A percentile compares a stretch with the other conserved stretches of the same genome.
phyloP scores from a whole-genome alignment of 2,329 filamentous ascomycete genomes.

The Scedosporium minutisporum region DNA sequence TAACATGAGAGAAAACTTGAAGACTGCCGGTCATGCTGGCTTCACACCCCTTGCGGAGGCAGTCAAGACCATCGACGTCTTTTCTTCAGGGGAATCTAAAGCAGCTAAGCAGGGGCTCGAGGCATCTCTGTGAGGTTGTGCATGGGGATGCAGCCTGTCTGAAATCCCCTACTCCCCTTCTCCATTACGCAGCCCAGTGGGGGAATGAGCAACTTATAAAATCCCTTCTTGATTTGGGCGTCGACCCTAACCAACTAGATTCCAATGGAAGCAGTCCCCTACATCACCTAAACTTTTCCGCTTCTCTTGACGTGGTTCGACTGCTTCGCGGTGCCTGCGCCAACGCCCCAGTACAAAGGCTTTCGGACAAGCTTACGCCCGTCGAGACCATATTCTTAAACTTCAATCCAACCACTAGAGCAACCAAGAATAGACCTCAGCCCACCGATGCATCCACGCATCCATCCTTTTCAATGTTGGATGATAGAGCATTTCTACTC shows the following conservation, averaged over 20 bases:
- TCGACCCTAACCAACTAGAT: slow-evolving; percentile 1
- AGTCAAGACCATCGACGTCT: slow-evolving; percentile 10
- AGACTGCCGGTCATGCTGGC: slow-evolving; percentile 11
- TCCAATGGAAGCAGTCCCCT: slow-evolving; percentile 4
- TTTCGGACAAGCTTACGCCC: background rate
- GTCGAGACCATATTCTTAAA: slow-evolving; percentile 8
- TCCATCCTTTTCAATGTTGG: background rate
- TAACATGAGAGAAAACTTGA: slow-evolving; percentile 17
- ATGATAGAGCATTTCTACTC: background rate
- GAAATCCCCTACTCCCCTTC: background rate
- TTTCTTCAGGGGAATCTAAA: background rate
- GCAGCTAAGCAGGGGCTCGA: background rate
- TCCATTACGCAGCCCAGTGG: slow-evolving; percentile 7
- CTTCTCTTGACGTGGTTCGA: slow-evolving; percentile 1
- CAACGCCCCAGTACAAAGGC: background rate
- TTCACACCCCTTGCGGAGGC: slow-evolving; percentile 23
- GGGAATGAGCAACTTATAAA: slow-evolving; percentile 5
- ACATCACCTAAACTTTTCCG: slow-evolving; percentile 8
- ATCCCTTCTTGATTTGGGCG: slow-evolving; percentile 1
- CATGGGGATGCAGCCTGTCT: slow-evolving; percentile 1
- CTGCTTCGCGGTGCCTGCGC: slow-evolving; percentile 3
- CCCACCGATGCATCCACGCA: background rate
- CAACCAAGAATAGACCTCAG: background rate
- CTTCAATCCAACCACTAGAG: background rate
- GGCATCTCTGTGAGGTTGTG: background rate